Base-by-base conservation (phyloP, 495 filamentous ascomycete genomes). In the Cudoniella acicularis region DNA sequence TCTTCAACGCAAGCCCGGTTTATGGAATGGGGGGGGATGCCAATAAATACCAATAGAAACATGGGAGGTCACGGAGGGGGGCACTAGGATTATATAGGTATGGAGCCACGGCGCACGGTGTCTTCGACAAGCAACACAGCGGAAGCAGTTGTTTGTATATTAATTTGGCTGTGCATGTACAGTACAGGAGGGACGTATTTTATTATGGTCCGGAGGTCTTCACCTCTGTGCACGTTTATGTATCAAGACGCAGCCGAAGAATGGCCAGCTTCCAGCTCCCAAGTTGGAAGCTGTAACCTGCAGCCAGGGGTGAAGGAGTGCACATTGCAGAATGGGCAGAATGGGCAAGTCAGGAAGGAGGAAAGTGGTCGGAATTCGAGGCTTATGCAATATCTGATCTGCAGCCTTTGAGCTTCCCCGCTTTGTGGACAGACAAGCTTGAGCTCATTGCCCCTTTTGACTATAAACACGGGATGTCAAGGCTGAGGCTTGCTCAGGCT, bases 11-110 rank as follows among this genome's bases (percentile, higher is more conserved):
- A 24, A 45, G 46, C 13, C 40, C 59, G 11, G 52, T 51, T 45
- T 66, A 62, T 54, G 63, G 54, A 24, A 56, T 64, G 62, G 62
- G 53, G 6, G n/a, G 59, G 63, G 4, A 62, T 62, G 58, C 59
- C 50, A 20, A 43, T 66, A 20, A 54, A 62, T 54, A 56, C 49
- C 24, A 51, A 57, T 48, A 45, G 53, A 22, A 60, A 63, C 50
- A 57, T 66, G 60, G 56, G 57, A 2, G 50, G 50, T 43, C 53
- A 60, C n/a, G 62, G 57, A n/a, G 55, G 50, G 11, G 49, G 57
- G 11, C 52, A 41, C 23, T 62, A 47, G 48, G 47, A 52, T 23
- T 63, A n/a, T n/a, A 46, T 55, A 49, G 41, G 16, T 10, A 25
- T 47, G 6, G 20, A 9, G 24, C n/a, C 18, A 52, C 43, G 51